phyloP scores from a whole-genome alignment of 805 yeast genomes.

The Schwanniomyces sp. region DNA sequence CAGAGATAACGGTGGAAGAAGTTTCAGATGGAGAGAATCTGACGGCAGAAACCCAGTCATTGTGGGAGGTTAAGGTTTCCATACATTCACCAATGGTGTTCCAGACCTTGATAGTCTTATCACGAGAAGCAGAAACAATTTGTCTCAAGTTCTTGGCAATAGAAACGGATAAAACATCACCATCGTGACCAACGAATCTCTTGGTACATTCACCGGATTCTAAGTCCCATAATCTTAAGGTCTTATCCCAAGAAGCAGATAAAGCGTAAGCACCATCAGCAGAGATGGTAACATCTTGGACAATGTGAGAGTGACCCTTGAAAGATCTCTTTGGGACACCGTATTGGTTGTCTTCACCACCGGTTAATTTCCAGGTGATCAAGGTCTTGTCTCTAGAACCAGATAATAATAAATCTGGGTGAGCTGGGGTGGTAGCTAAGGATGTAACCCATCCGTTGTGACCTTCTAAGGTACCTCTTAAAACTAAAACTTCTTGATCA shows the following conservation, averaged over 20 bases:
- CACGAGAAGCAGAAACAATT: constrained; percentile 98
- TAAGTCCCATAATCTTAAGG: constrained; percentile 98
- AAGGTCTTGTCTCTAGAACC: constrained; percentile 99
- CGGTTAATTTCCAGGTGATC: constrained; percentile 95
- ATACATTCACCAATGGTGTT: constrained; percentile 97
- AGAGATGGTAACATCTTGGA: constrained; percentile 95
- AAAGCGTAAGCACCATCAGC: constrained; percentile 97
- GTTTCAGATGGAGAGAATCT: constrained; percentile 89
- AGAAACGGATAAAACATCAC: constrained; percentile 96
- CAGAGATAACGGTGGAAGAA: constrained; percentile 83
- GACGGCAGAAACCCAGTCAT: constrained; percentile 98
- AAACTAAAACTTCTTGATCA: constrained; percentile 94
- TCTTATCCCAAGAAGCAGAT: constrained; percentile 99
- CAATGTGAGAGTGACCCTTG: constrained; percentile 99
- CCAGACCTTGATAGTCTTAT: constrained; percentile 99
- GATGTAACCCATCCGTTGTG: constrained; percentile 90
- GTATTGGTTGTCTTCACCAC: constrained; percentile 89
- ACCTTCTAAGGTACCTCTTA: constrained; percentile 99
- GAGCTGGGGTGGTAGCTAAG: constrained; percentile 95
- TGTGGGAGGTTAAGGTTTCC: constrained; percentile 92
- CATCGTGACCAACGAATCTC: constrained; percentile 97
- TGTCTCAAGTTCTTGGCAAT: constrained; percentile 95
- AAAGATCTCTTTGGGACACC: constrained; percentile 98
- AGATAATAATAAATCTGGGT: constrained; percentile 97
- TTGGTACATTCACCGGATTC: constrained; percentile 89